These are phyloP conservation scores for Exophiala calicioides DNA, from an alignment of 2,329 filamentous ascomycete genomes.

Conservation along the genomic window DNA sequence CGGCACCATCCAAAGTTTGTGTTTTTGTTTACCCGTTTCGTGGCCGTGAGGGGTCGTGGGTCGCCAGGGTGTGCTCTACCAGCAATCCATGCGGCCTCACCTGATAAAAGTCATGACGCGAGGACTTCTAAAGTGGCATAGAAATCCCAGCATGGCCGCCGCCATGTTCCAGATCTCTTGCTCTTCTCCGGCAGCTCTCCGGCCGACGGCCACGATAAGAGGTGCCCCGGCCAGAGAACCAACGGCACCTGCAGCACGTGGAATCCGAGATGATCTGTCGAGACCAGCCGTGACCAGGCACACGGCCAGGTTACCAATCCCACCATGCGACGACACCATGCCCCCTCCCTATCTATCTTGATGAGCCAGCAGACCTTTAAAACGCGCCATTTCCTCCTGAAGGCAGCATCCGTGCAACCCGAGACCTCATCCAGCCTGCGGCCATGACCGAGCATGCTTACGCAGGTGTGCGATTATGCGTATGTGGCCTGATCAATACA, in stretches of 20 bases:
- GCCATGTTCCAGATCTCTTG: conserved; percentile 1
- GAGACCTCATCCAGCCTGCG: not conserved
- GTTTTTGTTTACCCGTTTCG: too few species aligned
- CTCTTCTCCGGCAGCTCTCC: conserved; percentile 2
- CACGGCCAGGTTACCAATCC: too few species aligned
- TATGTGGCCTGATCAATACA: conserved; percentile 16
- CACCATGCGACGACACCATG: not conserved
- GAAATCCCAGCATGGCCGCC: conserved; percentile 1
- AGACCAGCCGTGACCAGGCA: too few species aligned
- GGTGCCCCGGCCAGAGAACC: not conserved
- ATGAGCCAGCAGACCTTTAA: too few species aligned
- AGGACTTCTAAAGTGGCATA: conserved; percentile 1
- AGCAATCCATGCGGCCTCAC: conserved; percentile 10
- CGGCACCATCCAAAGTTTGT: too few species aligned
- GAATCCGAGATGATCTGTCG: too few species aligned
- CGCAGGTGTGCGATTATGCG: conserved; percentile 12
- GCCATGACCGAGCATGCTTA: conserved; percentile 3
- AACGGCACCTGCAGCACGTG: not conserved
- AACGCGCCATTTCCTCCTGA: not conserved
- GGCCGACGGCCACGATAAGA: conserved; percentile 9
- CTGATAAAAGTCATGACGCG: conserved; percentile 10
- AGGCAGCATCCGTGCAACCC: not conserved
- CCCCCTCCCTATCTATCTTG: not conserved
- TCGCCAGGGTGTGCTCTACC: too few species aligned
- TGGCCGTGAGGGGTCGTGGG: too few species aligned